phyloP scores from a whole-genome alignment of 2,329 filamentous ascomycete species.

The Aphanoascus verrucosus region DNA sequence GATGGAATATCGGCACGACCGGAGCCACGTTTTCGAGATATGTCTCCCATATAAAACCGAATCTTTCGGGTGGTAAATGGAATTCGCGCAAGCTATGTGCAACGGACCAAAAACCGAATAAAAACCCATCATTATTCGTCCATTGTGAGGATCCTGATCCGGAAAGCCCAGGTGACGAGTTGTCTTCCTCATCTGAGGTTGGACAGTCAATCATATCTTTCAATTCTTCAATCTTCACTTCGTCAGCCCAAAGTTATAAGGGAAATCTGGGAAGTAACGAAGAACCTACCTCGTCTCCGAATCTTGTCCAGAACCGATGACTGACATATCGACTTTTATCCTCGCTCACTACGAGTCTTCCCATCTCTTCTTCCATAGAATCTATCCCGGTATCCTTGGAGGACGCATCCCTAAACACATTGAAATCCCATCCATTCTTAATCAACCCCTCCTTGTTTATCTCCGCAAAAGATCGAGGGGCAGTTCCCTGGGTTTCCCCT shows the following conservation, averaged over 20 bases:
- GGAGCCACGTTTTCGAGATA: slow-evolving; percentile 54
- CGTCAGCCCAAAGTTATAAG: background rate
- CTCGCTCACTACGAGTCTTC: slow-evolving; percentile 49
- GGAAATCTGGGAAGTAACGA: background rate
- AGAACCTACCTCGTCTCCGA: slow-evolving; percentile 48
- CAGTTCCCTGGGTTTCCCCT: background rate
- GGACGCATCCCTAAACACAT: slow-evolving; percentile 11
- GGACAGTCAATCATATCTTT: slow-evolving; percentile 50
- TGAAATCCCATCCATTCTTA: background rate
- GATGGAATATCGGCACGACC: slow-evolving; percentile 50
- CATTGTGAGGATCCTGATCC: slow-evolving; percentile 27
- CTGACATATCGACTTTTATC: slow-evolving; percentile 52
- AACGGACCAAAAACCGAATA: slow-evolving; percentile 51
- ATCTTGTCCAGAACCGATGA: slow-evolving; percentile 50
- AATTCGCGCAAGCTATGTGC: slow-evolving; percentile 45
- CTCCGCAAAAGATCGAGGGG: background rate
- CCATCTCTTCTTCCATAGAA: slow-evolving; percentile 38
- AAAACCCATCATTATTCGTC: slow-evolving; percentile 46
- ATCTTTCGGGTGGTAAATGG: slow-evolving; percentile 45
- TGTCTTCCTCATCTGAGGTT: slow-evolving; percentile 47
- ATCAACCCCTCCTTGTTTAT: background rate
- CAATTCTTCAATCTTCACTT: slow-evolving; percentile 47
- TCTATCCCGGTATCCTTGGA: slow-evolving; percentile 16
- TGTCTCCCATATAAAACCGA: slow-evolving; percentile 45
- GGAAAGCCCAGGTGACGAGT: slow-evolving; percentile 37